Conservation (phyloP, 2,329 filamentous ascomycete genomes). For the Massarina eburnea region DNA sequence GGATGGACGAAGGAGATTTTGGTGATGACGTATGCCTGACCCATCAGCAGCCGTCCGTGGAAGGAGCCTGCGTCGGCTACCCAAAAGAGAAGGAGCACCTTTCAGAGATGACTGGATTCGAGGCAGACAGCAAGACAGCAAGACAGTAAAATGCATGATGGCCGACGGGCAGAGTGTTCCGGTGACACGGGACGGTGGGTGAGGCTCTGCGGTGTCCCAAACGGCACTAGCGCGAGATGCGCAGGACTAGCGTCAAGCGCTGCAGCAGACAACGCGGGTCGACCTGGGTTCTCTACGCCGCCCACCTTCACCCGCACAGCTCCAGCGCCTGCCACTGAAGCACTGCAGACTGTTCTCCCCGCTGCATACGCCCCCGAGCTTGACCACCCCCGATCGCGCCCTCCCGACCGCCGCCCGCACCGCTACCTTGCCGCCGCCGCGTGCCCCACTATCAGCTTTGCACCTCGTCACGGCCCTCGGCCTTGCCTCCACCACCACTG, state of each 20-base stretch:
- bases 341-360: slow-evolving; percentile 20
- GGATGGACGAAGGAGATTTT: no score
- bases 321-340: slow-evolving; percentile 20
- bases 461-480: slow-evolving; percentile 28
- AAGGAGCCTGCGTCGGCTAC: no score
- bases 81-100: no score
- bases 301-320: slow-evolving; percentile 14
- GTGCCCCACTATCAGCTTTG: slow-evolving; percentile 40
- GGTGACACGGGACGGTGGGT: not conserved
- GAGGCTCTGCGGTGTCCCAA: not conserved
- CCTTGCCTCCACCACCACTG: slow-evolving; percentile 13
- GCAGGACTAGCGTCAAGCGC: not conserved
- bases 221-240: not conserved
- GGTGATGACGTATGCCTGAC: no score
- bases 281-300: not conserved
- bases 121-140: no score
- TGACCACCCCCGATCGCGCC: slow-evolving; percentile 5
- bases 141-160: not conserved
- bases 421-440: slow-evolving; percentile 16
- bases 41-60: no score
- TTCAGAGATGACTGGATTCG: no score
- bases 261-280: not conserved
- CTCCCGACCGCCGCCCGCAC: slow-evolving; percentile 26
- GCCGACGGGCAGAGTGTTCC: not conserved
- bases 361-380: slow-evolving; percentile 11